Evolutionary conservation across 768 basidiomycete species (phyloP).

Genomic region (Termitomyces sp.): DNA sequence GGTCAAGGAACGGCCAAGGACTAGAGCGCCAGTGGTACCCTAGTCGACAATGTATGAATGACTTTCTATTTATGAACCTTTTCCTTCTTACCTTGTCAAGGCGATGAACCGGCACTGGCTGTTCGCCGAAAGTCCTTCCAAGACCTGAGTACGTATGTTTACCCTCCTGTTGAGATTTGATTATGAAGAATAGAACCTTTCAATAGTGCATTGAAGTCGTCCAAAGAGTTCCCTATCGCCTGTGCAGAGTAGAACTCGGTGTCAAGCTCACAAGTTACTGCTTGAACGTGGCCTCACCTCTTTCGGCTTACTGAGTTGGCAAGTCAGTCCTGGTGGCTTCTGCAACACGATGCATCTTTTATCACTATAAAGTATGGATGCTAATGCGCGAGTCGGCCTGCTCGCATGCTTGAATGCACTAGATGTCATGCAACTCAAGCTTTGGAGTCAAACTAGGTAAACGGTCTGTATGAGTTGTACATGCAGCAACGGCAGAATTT

Average conservation of each 20-base stretch:
- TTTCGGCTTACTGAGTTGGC: constrained; percentile 32
- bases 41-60: constrained; percentile 15
- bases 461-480: too few species aligned
- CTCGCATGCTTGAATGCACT: neutral
- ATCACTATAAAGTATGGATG: constrained; percentile 42
- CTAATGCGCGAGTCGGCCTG: neutral
- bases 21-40: constrained; percentile 58
- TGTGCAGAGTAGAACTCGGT: neutral
- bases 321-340: constrained; percentile 54
- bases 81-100: constrained; percentile 50
- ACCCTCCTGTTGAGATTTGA: neutral
- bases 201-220: constrained; percentile 29
- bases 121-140: constrained; percentile 17
- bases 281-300: neutral
- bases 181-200: constrained; percentile 19
- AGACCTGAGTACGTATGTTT: constrained; percentile 5
- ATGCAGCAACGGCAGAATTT: too few species aligned
- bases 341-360: constrained; percentile 48
- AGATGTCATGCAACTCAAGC: neutral
- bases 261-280: neutral
- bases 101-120: constrained; percentile 54
- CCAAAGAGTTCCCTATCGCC: constrained; percentile 3
- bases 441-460: too few species aligned
- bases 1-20: constrained; percentile 42
- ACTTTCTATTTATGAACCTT: neutral